Evolutionary conservation across 129 eudicot genomes (phyloP).

Genomic region (Cynara cardunculus): DNA sequence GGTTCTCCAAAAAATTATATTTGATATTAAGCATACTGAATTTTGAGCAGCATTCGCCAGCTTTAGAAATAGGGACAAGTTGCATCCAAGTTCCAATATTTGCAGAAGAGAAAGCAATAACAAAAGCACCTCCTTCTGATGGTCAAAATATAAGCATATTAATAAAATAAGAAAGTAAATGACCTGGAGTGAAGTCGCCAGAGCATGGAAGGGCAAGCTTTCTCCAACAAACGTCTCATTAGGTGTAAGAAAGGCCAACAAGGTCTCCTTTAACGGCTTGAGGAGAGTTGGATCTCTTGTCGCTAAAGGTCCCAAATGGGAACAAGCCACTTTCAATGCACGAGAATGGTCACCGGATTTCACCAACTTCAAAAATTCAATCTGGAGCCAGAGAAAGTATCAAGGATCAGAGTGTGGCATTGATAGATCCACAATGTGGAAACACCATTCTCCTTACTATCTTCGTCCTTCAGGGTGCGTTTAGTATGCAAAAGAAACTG

Average conservation of each 20-base stretch:
- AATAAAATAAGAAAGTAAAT: not conserved
- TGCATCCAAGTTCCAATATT: not conserved
- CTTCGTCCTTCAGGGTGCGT: not conserved
- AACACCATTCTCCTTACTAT: not conserved
- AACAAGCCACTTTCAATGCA: constrained; percentile 77
- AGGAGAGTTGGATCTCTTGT: constrained; percentile 68
- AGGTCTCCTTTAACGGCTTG: constrained; percentile 87
- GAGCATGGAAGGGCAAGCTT: constrained; percentile 63
- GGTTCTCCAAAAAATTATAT: not conserved
- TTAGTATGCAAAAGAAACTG: too few species aligned
- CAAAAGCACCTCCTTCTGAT: not conserved
- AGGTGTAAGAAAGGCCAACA: constrained; percentile 72
- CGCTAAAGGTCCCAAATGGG: constrained; percentile 89
- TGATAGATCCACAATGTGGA: not conserved
- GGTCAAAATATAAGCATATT: not conserved
- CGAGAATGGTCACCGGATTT: constrained; percentile 64
- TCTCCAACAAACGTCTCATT: constrained; percentile 50
- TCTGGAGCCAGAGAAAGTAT: constrained; percentile 34
- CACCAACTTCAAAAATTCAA: constrained; percentile 90
- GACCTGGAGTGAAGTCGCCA: constrained; percentile 96
- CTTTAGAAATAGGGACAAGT: too few species aligned
- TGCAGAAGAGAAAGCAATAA: not conserved
- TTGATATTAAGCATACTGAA: not conserved
- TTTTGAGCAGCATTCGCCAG: not conserved
- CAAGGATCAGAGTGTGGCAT: not conserved